Evolutionary conservation across 805 yeast species (phyloP).

Genomic region (Cyberlindnera subsufficiens): DNA sequence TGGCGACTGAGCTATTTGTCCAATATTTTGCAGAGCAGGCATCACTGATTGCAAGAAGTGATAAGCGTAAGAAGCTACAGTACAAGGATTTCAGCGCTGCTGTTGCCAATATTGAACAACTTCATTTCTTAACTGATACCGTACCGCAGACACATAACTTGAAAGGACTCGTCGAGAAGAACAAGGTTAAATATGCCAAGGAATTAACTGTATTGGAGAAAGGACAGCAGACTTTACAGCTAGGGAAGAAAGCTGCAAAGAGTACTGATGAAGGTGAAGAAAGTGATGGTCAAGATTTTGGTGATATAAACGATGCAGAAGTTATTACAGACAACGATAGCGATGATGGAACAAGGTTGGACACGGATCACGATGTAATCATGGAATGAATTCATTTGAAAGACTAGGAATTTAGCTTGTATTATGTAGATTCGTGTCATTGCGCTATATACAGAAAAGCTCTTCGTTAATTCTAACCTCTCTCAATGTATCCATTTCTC

Average conservation of each 20-base stretch:
- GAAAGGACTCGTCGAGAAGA: conserved; percentile 39
- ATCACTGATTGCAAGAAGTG: conserved; percentile 53
- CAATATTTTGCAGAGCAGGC: conserved; percentile 71
- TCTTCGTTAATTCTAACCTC: conserved; percentile 20
- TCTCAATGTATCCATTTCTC: conserved; percentile 22
- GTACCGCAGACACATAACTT: conserved; percentile 58
- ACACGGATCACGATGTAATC: conserved; percentile 20
- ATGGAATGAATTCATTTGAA: conserved; percentile 9
- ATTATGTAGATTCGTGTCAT: conserved; percentile 9
- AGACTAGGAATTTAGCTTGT: background rate
- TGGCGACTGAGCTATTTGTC: conserved; percentile 74
- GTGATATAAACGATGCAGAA: conserved; percentile 13
- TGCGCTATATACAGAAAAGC: background rate
- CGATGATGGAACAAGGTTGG: conserved; percentile 8
- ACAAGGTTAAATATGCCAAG: conserved; percentile 27
- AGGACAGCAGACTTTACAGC: conserved; percentile 36
- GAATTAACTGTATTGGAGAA: conserved; percentile 23
- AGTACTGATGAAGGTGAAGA: conserved; percentile 22
- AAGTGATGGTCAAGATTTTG: conserved; percentile 19
- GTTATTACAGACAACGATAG: conserved; percentile 7
- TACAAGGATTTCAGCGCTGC: conserved; percentile 68
- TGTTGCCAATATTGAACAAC: conserved; percentile 50
- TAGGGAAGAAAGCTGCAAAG: conserved; percentile 16
- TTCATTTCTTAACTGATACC: conserved; percentile 57
- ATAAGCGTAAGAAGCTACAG: conserved; percentile 60